Evolutionary conservation across 192 early-diverging fungal species (phyloP), one percentile per base, ranked within the genome.

Genomic region (Podila minutissima): DNA sequence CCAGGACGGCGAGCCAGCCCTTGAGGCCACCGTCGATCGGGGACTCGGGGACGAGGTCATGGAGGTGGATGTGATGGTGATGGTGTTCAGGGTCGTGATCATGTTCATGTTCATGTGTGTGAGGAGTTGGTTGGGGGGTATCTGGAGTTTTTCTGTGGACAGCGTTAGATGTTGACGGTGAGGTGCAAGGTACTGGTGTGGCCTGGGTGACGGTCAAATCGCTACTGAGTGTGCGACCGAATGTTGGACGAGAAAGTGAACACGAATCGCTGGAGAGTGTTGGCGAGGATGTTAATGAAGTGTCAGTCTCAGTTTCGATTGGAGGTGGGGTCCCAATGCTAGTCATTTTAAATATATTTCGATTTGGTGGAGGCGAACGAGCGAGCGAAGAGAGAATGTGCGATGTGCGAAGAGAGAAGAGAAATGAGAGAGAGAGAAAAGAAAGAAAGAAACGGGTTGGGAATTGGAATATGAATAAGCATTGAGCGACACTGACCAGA

Each of bases 1-100:
- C 74, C 2, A 76, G 49, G 4, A 76, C 74, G 0, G 74, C 74
- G 11, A 76, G 57, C 74, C 74, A 76, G 5, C 74, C 74, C 58
- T 66, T 26, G 32, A 46, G 31, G 4, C 74, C 74, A 17, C 74
- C 74, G 26, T 76, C 74, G 7, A 29, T 19, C 6, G 68, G 53
- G 0, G 67, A 75, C 0, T 59, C 38, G 22, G 55, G 38, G 26
- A 69, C 22, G 53, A 55, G 53, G 6, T 55, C 53, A 24, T 55
- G 53, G 11, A 55, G 53, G 22, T 55, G 53, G 0, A 55, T 26
- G 24, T 55, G 53, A 26, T 55, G 53, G 29, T 29, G 29, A 15
- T 53, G 50, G 24, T 55, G 53, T 22, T 55, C 53, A 55, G 24
- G 53, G 53, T 55, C 53, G 24, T 55, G 53, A 1, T 55, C 51